Evolutionary conservation across 768 basidiomycete genomes (phyloP).

Genomic region (Rubroboletus satanas): DNA sequence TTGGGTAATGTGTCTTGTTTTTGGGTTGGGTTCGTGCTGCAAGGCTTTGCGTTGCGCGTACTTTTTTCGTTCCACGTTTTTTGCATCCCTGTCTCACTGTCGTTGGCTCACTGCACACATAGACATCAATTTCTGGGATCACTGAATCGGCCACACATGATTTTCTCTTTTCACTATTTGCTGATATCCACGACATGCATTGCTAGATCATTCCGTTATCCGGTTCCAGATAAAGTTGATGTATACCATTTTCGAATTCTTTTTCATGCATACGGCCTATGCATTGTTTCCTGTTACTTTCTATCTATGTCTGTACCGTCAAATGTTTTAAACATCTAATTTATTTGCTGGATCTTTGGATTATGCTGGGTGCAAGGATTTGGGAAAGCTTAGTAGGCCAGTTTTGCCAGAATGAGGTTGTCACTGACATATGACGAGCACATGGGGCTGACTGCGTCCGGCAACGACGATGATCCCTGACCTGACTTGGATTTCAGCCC

Average conservation of each 20-base stretch:
- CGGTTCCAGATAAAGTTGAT: slow-evolving; percentile 8
- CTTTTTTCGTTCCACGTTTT: slow-evolving; percentile 3
- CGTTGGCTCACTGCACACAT: slow-evolving; percentile 10
- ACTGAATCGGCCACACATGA: slow-evolving; percentile 3
- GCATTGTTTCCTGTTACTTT: neutral
- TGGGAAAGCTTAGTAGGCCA: neutral
- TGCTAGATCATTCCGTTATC: slow-evolving; percentile 22
- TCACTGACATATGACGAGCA: neutral
- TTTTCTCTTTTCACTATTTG: slow-evolving; percentile 1
- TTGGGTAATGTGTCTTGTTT: slow-evolving; percentile 15
- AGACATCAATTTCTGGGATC: slow-evolving; percentile 10
- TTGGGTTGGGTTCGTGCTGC: neutral
- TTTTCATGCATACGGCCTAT: neutral
- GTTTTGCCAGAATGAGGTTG: neutral
- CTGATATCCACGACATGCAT: slow-evolving; percentile 25
- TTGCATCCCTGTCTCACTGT: neutral
- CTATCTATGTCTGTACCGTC: slow-evolving; percentile 16
- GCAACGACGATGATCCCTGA: slow-evolving; percentile 18
- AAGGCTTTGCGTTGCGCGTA: slow-evolving; percentile 1
- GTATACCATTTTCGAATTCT: slow-evolving; percentile 19
- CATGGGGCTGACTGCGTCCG: neutral
- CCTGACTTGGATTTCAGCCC: slow-evolving; percentile 52
- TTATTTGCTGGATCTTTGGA: slow-evolving; percentile 8
- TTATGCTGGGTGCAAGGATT: no score
- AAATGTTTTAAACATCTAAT: slow-evolving; percentile 13